Evolutionary conservation across 2,329 filamentous ascomycete species (phyloP).

Genomic region (Cryphonectria nitschkei): DNA sequence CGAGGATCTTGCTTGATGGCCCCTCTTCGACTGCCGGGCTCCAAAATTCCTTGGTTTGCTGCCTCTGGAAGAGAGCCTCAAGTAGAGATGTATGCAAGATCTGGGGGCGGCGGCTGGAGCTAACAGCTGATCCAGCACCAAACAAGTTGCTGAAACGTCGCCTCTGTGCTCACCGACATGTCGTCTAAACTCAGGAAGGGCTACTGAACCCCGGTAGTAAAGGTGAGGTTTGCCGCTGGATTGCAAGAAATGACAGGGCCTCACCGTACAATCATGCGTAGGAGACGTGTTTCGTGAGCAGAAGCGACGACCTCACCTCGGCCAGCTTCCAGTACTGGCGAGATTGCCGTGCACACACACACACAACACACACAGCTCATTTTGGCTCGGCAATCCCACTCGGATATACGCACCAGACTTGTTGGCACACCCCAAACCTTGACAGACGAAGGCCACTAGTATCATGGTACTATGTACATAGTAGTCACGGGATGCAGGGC

Average conservation of each 20-base stretch:
- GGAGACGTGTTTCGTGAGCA: slow-evolving; percentile 17
- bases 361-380: background rate
- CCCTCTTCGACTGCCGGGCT: slow-evolving; percentile 24
- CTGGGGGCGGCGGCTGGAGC: slow-evolving; percentile 14
- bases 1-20: slow-evolving; percentile 18
- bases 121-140: slow-evolving; percentile 17
- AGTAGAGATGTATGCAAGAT: slow-evolving; percentile 23
- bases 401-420: slow-evolving; percentile 15
- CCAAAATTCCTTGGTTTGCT: slow-evolving; percentile 18
- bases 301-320: slow-evolving; percentile 19
- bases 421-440: slow-evolving; percentile 7
- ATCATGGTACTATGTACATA: background rate
- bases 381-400: slow-evolving; percentile 23
- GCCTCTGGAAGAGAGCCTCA: slow-evolving; percentile 16
- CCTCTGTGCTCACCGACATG: slow-evolving; percentile 15
- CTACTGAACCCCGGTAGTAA: slow-evolving; percentile 9
- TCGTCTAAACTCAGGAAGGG: slow-evolving; percentile 4
- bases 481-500: slow-evolving; percentile 16
- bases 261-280: slow-evolving; percentile 24
- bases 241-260: slow-evolving; percentile 25
- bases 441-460: slow-evolving; percentile 1
- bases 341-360: slow-evolving; percentile 13
- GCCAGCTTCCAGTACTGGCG: slow-evolving; percentile 22
- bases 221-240: slow-evolving; percentile 10
- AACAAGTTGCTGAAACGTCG: slow-evolving; percentile 9